Percentiles rank a stretch among this genome's conserved stretches.
Evolutionary conservation across 139 green algal genomes (phyloP).

Genomic region (Volvox africanus): DNA sequence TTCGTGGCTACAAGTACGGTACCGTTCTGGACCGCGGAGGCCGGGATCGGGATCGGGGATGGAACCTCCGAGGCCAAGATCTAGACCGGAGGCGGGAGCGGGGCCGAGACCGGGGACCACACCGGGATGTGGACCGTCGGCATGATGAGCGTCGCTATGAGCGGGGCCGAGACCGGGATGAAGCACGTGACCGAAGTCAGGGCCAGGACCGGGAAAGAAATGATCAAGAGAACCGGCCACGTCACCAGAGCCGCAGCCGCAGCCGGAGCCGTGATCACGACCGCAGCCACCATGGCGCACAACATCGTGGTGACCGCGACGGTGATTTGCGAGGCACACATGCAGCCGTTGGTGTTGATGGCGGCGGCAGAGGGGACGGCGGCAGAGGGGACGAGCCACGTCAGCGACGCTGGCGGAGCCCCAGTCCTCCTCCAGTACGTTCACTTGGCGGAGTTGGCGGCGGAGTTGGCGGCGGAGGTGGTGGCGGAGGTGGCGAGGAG

Average conservation of each 20-base stretch:
- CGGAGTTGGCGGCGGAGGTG: background rate
- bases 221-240: background rate
- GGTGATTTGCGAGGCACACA: background rate
- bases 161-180: background rate
- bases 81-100: background rate
- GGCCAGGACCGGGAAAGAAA: background rate
- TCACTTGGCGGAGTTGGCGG: background rate
- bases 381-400: background rate
- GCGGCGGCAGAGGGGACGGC: background rate
- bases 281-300: slow-evolving; percentile 4
- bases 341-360: background rate
- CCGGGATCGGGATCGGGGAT: background rate
- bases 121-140: background rate
- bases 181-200: background rate
- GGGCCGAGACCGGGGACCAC: background rate
- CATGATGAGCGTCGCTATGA: background rate
- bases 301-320: background rate
- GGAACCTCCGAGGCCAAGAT: background rate
- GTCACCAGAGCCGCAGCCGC: background rate
- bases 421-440: background rate
- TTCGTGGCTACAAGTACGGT: too few relatives aligned
- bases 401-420: slow-evolving; percentile 19
- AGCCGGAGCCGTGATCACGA: slow-evolving; percentile 20
- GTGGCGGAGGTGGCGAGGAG: background rate
- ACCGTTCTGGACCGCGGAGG: background rate